A percentile compares a stretch with the other conserved stretches of the same genome.
phyloP scores from a whole-genome alignment of 345 rosid species.

The Hirschfeldia incana region DNA sequence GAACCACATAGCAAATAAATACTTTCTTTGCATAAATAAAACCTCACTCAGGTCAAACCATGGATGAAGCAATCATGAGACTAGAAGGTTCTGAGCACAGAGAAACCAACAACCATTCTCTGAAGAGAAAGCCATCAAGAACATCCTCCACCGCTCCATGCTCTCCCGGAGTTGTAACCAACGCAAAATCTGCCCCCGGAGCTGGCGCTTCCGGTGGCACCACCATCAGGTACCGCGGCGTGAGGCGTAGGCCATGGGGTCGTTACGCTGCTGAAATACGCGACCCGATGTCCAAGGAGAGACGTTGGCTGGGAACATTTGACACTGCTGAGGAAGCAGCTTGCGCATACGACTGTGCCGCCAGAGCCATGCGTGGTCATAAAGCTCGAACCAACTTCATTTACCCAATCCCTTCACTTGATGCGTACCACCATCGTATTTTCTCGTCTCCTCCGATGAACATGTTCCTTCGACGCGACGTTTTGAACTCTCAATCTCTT shows the following conservation, averaged over 20 bases:
- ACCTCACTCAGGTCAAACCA: conserved; percentile 3
- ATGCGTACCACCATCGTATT: conserved; percentile 31
- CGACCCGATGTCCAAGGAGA: conserved; percentile 85
- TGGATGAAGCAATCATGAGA: conserved; percentile 39
- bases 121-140: conserved; percentile 36
- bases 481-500: conserved; percentile 42
- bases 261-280: conserved; percentile 98
- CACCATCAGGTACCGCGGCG: conserved; percentile 87
- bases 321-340: conserved; percentile 99
- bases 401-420: conserved; percentile 51
- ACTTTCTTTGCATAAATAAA: background rate
- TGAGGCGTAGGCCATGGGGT: conserved; percentile 96
- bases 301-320: conserved; percentile 95
- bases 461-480: conserved; percentile 65
- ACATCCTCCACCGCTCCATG: conserved; percentile 24
- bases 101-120: conserved; percentile 20
- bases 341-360: conserved; percentile 89
- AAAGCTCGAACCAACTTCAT: conserved; percentile 93
- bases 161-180: conserved; percentile 25
- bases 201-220: conserved; percentile 41
- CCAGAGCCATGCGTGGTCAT: conserved; percentile 88
- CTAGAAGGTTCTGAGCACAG: conserved; percentile 33
- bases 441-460: conserved; percentile 47
- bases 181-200: conserved; percentile 46
- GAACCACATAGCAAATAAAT: background rate